Evolutionary conservation across 202 grass and related monocot genomes (phyloP).

Genomic region (Saccharum hybrid): DNA sequence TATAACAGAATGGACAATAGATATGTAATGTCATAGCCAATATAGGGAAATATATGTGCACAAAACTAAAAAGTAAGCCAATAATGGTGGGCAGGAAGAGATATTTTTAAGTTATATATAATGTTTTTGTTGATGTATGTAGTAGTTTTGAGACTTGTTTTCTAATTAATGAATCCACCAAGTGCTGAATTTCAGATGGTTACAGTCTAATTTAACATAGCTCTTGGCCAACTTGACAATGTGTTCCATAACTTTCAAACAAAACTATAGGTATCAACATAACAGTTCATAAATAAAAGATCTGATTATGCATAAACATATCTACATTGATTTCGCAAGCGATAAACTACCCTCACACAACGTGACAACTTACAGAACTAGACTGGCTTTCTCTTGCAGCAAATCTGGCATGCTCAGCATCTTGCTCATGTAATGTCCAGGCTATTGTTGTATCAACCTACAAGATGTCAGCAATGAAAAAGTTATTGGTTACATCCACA

Average conservation of each 20-base stretch:
- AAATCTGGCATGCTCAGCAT: slow-evolving; percentile 45
- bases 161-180: slow-evolving; percentile 4
- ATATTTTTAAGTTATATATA: not conserved
- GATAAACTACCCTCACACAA: not conserved
- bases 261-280: slow-evolving; percentile 12
- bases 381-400: slow-evolving; percentile 48
- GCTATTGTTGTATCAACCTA: slow-evolving; percentile 65
- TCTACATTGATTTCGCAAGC: not conserved
- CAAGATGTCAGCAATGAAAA: slow-evolving; percentile 37
- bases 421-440: slow-evolving; percentile 64
- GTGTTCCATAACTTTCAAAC: slow-evolving; percentile 11
- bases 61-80: slow-evolving; percentile 15
- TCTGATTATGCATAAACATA: slow-evolving; percentile 1
- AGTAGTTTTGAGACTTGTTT: not conserved
- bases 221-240: slow-evolving; percentile 6
- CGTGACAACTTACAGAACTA: slow-evolving; percentile 46
- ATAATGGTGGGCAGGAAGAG: slow-evolving; percentile 18
- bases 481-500: not conserved
- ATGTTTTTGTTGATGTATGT: not conserved
- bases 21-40: slow-evolving; percentile 12
- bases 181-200: slow-evolving; percentile 1
- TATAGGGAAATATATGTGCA: slow-evolving; percentile 28
- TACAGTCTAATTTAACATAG: not conserved
- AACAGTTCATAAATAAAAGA: slow-evolving; percentile 36
- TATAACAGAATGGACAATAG: slow-evolving; percentile 3